phyloP scores from a whole-genome alignment of 1,284 basidiomycete species.

The Golubevia pallescens region DNA sequence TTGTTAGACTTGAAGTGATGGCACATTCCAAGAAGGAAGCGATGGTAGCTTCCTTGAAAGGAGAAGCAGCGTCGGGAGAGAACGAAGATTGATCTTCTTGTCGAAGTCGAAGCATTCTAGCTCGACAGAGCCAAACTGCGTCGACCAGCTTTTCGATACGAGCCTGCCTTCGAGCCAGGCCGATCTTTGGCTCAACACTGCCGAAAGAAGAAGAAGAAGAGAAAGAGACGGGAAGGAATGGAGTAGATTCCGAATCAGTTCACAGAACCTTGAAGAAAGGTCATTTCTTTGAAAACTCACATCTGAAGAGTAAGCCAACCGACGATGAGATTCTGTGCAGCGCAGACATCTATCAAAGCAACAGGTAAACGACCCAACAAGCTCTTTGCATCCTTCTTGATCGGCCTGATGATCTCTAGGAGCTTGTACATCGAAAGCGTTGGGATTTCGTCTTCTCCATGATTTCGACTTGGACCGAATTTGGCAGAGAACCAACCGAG shows the following conservation, averaged over 20 bases:
- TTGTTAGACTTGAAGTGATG: slow-evolving; percentile 41
- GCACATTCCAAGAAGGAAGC: slow-evolving; percentile 56
- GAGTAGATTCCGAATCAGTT: no score
- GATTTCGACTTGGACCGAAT: slow-evolving; percentile 1
- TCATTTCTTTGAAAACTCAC: slow-evolving; percentile 1
- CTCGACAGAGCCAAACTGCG: slow-evolving; percentile 47
- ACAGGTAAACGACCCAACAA: slow-evolving; percentile 36
- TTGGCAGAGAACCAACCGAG: slow-evolving; percentile 41
- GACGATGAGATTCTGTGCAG: slow-evolving; percentile 42
- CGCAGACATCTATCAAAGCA: slow-evolving; percentile 39
- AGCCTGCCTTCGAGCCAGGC: slow-evolving; percentile 33
- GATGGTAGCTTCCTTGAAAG: slow-evolving; percentile 44
- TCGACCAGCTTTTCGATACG: slow-evolving; percentile 49
- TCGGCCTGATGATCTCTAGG: slow-evolving; percentile 30
- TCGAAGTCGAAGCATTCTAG: slow-evolving; percentile 34
- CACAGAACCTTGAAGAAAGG: neutral
- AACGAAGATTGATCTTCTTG: slow-evolving; percentile 7
- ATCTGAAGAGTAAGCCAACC: slow-evolving; percentile 57
- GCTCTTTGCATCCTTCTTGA: slow-evolving; percentile 7
- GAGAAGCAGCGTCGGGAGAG: slow-evolving; percentile 12
- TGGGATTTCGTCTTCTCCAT: slow-evolving; percentile 26
- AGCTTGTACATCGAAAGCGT: slow-evolving; percentile 41
- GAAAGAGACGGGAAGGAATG: neutral
- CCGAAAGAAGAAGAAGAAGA: neutral
- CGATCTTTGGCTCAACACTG: slow-evolving; percentile 44